Percentiles rank a stretch among this genome's conserved stretches.
phyloP scores from a whole-genome alignment of 106 monocot species.

The Apostasia shenzhenica region DNA sequence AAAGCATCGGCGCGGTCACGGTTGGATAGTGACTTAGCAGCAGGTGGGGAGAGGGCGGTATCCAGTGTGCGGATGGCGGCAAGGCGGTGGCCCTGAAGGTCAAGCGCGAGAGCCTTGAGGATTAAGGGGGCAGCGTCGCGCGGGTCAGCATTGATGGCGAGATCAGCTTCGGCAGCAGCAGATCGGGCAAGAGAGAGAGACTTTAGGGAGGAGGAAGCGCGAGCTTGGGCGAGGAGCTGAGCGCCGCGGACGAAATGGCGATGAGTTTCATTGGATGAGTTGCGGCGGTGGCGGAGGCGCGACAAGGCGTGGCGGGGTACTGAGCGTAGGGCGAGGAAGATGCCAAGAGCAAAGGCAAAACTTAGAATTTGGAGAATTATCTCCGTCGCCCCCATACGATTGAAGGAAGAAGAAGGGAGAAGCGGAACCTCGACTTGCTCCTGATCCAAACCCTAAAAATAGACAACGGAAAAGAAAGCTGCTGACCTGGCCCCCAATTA shows the following conservation, averaged over 20 bases:
- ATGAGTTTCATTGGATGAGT: constrained; percentile 24
- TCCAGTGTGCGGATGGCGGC: constrained; percentile 68
- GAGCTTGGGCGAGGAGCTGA: constrained; percentile 68
- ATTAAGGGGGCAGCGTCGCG: constrained; percentile 74
- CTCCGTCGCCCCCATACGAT: constrained; percentile 3
- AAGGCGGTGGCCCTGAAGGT: constrained; percentile 56
- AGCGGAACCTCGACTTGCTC: not conserved
- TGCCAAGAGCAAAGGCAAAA: constrained; percentile 25
- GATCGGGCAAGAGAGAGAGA: constrained; percentile 42
- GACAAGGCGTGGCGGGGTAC: constrained; percentile 51
- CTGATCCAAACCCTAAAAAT: too few relatives aligned
- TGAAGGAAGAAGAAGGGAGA: too few relatives aligned
- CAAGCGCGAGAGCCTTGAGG: constrained; percentile 70
- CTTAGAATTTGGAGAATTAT: constrained; percentile 27
- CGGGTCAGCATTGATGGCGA: constrained; percentile 59
- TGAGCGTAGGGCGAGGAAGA: constrained; percentile 42
- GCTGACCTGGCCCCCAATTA: too few relatives aligned
- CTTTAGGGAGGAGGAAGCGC: constrained; percentile 19
- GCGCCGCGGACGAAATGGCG: constrained; percentile 90
- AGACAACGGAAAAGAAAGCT: too few relatives aligned
- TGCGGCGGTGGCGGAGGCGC: constrained; percentile 39
- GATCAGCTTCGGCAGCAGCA: constrained; percentile 52
- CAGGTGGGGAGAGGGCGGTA: constrained; percentile 53
- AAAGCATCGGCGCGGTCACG: constrained; percentile 72
- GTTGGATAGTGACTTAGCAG: constrained; percentile 41